A percentile compares a stretch with the other conserved stretches of the same genome.
Evolutionary conservation across 768 basidiomycete genomes (phyloP).

Genomic region (Cantharellus cinnabarinus): DNA sequence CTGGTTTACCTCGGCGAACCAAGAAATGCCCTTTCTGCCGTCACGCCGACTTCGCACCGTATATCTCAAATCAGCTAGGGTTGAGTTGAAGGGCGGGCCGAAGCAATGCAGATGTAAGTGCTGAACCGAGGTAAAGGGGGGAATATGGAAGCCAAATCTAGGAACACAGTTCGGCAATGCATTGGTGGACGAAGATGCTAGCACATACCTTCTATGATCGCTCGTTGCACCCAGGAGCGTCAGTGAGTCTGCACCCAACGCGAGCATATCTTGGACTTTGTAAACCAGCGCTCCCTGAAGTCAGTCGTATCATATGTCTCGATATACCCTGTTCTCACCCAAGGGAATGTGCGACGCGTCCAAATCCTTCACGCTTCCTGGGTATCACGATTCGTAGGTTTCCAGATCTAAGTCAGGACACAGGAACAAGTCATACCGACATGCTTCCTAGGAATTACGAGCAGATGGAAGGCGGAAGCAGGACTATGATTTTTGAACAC

Average conservation of each 20-base stretch:
- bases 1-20: slow-evolving; percentile 51
- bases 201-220: slow-evolving; percentile 24
- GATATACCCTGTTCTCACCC: slow-evolving; percentile 19
- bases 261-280: slow-evolving; percentile 28
- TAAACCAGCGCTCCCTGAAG: no score
- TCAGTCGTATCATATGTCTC: no score
- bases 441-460: slow-evolving; percentile 20
- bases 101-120: slow-evolving; percentile 65
- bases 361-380: slow-evolving; percentile 34
- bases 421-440: slow-evolving; percentile 14
- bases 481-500: slow-evolving; percentile 21
- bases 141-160: slow-evolving; percentile 68
- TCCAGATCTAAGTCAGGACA: not conserved
- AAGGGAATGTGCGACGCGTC: slow-evolving; percentile 25
- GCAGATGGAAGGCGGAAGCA: slow-evolving; percentile 18
- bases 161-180: not conserved
- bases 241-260: slow-evolving; percentile 32
- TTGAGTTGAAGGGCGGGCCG: slow-evolving; percentile 38
- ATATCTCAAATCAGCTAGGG: slow-evolving; percentile 25
- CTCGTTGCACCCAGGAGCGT: slow-evolving; percentile 24
- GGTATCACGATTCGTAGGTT: slow-evolving; percentile 2
- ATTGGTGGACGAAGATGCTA: not conserved
- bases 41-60: slow-evolving; percentile 15
- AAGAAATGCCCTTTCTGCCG: slow-evolving; percentile 41
- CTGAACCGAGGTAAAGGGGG: slow-evolving; percentile 50